These are phyloP conservation scores for Diaporthe vaccinii DNA, from an alignment of 2,329 filamentous ascomycete species.

Conservation along the genomic window DNA sequence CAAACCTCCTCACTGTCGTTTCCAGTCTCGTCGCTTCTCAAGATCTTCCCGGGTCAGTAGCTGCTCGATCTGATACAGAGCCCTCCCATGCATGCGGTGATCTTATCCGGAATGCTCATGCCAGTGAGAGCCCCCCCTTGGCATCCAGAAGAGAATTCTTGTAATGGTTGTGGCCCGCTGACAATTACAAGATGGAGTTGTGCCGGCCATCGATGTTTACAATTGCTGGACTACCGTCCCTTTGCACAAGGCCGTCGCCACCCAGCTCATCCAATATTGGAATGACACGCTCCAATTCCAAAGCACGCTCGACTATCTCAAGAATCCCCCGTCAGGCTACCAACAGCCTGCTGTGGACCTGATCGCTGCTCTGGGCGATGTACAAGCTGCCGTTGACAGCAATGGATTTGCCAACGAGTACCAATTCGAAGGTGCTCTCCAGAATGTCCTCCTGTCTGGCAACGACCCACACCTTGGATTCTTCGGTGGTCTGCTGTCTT, in stretches of 20 bases:
- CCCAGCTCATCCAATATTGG: constrained; percentile 58
- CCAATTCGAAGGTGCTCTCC: constrained; percentile 53
- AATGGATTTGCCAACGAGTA: constrained; percentile 53
- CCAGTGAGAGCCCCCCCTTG: not conserved
- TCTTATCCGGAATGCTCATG: not conserved
- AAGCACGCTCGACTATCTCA: constrained; percentile 50
- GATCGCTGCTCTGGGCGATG: constrained; percentile 46
- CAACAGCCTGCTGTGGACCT: constrained; percentile 53
- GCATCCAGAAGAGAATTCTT: too few relatives aligned
- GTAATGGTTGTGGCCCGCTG: not conserved
- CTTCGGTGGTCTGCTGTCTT: constrained; percentile 47
- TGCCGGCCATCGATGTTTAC: constrained; percentile 42
- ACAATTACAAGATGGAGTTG: not conserved
- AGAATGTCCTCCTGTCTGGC: constrained; percentile 48
- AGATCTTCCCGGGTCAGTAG: too few relatives aligned
- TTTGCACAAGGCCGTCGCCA: constrained; percentile 58
- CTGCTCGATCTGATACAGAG: not conserved
- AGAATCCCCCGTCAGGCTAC: constrained; percentile 41
- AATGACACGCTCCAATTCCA: constrained; percentile 54
- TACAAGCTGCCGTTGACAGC: constrained; percentile 50
- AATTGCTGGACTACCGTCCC: constrained; percentile 59
- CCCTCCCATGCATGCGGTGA: not conserved
- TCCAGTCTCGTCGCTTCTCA: too few relatives aligned
- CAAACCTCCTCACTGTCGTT: too few relatives aligned
- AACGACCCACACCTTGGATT: constrained; percentile 54